Percentiles rank a stretch among this genome's conserved stretches.
These are phyloP conservation scores for Sclerotinia glacialis DNA, from an alignment of 2,329 filamentous ascomycete genomes.

Conservation along the genomic window DNA sequence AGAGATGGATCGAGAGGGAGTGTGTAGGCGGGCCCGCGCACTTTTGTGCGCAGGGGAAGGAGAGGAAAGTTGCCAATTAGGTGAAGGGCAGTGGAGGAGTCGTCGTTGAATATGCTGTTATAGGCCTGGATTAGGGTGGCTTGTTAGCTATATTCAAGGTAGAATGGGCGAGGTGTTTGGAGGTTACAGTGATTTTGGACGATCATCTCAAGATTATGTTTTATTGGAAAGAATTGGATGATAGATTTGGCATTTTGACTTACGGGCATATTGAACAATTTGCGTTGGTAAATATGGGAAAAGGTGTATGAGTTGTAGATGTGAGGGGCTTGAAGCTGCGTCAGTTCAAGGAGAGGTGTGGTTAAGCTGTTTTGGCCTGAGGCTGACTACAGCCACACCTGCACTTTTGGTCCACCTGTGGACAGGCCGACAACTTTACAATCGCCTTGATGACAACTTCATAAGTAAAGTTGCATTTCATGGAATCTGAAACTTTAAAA, in stretches of 20 bases:
- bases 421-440: conserved; percentile 6
- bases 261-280: conserved; percentile 17
- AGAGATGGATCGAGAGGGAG: conserved; percentile 58
- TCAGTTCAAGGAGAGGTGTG: conserved; percentile 20
- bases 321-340: conserved; percentile 13
- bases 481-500: background rate
- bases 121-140: conserved; percentile 64
- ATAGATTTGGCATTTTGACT: background rate
- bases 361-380: conserved; percentile 15
- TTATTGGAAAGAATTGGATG: background rate
- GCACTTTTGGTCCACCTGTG: conserved; percentile 3
- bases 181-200: background rate
- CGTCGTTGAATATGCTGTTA: conserved; percentile 93
- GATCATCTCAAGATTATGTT: background rate
- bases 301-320: conserved; percentile 2
- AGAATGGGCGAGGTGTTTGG: background rate
- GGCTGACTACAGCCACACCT: conserved; percentile 1
- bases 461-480: background rate
- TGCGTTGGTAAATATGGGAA: background rate
- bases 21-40: conserved; percentile 89
- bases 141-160: conserved; percentile 3
- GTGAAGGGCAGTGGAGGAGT: conserved; percentile 55
- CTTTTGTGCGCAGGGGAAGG: conserved; percentile 89
- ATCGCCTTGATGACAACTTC: background rate
- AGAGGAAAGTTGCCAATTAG: conserved; percentile 88